phyloP scores from a whole-genome alignment of 495 filamentous ascomycete species.

The Cercophora newfieldiana region DNA sequence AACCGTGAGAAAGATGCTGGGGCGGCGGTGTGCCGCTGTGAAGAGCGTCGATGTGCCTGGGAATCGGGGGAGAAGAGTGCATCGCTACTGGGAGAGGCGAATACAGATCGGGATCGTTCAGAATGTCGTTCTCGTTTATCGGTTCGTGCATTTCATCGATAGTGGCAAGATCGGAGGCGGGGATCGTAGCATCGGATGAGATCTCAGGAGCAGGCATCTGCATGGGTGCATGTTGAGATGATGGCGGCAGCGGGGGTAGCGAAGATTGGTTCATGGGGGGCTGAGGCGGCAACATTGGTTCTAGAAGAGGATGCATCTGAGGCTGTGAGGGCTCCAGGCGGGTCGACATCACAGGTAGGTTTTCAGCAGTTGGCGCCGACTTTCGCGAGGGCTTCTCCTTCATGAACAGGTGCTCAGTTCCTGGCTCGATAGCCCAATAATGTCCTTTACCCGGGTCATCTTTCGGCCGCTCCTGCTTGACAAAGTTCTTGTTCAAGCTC shows the following conservation, averaged over 20 bases:
- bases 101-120: conserved; percentile 59
- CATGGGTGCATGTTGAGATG: conserved; percentile 28
- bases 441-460: conserved; percentile 98
- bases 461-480: conserved; percentile 93
- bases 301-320: conserved; percentile 27
- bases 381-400: conserved; percentile 73
- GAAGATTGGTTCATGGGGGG: conserved; percentile 28
- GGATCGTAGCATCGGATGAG: conserved; percentile 94
- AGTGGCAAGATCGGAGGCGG: conserved; percentile 71
- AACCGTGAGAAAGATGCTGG: conserved; percentile 56
- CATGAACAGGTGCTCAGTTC: conserved; percentile 82
- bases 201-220: conserved; percentile 52
- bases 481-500: conserved; percentile 96
- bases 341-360: conserved; percentile 49
- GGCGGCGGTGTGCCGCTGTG: conserved; percentile 74
- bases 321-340: conserved; percentile 43
- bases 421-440: conserved; percentile 92
- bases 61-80: conserved; percentile 87
- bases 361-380: conserved; percentile 41
- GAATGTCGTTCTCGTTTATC: conserved; percentile 48
- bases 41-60: conserved; percentile 59
- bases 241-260: conserved; percentile 37
- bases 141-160: conserved; percentile 62
- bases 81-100: conserved; percentile 56
- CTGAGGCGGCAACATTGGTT: conserved; percentile 34